These are phyloP conservation scores for Crithidia acanthocephali DNA, from an alignment of 208 protist genomes.

Conservation along the genomic window DNA sequence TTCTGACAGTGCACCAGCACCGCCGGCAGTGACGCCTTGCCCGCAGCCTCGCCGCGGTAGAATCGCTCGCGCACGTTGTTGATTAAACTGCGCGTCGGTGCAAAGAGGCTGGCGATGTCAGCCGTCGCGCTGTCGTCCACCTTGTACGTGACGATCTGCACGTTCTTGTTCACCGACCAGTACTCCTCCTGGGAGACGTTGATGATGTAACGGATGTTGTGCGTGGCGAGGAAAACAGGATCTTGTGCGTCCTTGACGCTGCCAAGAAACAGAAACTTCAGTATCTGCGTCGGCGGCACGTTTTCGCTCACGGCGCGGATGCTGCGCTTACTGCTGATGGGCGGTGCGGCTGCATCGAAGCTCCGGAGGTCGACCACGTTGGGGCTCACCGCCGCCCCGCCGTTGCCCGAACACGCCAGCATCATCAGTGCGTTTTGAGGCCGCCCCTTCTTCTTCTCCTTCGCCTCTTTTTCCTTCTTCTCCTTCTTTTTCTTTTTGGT, in stretches of 20 bases:
- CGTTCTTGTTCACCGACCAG: slow-evolving; percentile 68
- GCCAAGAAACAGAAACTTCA: slow-evolving; percentile 85
- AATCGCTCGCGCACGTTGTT: slow-evolving; percentile 55
- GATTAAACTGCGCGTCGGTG: slow-evolving; percentile 55
- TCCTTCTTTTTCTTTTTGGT: slow-evolving; percentile 10
- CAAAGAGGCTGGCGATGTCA: slow-evolving; percentile 70
- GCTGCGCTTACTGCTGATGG: slow-evolving; percentile 1
- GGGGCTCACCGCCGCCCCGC: slow-evolving; percentile 1
- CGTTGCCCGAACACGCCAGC: slow-evolving; percentile 14
- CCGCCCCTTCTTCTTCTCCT: slow-evolving; percentile 17
- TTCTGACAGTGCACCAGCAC: slow-evolving; percentile 89
- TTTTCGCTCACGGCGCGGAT: slow-evolving; percentile 11
- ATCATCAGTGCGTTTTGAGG: slow-evolving; percentile 31
- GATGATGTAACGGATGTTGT: slow-evolving; percentile 79
- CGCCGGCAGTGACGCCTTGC: slow-evolving; percentile 30
- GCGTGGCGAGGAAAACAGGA: slow-evolving; percentile 56
- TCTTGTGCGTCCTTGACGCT: slow-evolving; percentile 78
- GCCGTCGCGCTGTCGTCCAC: slow-evolving; percentile 66
- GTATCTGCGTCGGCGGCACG: slow-evolving; percentile 60
- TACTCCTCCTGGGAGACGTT: slow-evolving; percentile 90
- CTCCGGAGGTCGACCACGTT: slow-evolving; percentile 38
- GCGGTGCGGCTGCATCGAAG: slow-evolving; percentile 9
- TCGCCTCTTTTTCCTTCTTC: slow-evolving; percentile 22
- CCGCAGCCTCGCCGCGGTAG: slow-evolving; percentile 35
- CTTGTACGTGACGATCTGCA: slow-evolving; percentile 71